Percentiles rank a stretch among this genome's conserved stretches.
Evolutionary conservation across 1,284 basidiomycete genomes (phyloP).

Genomic region (Macrocystidia cucumis): DNA sequence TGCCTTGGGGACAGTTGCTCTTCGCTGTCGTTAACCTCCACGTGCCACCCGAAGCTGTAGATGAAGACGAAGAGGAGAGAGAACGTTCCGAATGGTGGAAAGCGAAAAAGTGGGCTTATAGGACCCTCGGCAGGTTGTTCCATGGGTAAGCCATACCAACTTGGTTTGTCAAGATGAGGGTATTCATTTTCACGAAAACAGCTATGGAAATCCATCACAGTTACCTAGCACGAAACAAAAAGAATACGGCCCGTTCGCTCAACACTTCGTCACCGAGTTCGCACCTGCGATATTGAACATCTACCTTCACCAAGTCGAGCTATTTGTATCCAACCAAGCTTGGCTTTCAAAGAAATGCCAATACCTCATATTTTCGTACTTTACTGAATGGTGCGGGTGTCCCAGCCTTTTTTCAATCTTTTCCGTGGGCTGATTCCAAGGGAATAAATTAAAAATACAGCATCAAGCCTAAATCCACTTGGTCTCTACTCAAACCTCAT

Average conservation of each 20-base stretch:
- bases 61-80: slow-evolving; percentile 65
- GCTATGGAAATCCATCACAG: slow-evolving; percentile 81
- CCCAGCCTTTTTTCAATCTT: slow-evolving; percentile 7
- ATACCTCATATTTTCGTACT: slow-evolving; percentile 75
- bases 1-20: slow-evolving; percentile 81
- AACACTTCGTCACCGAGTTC: slow-evolving; percentile 71
- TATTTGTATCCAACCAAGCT: slow-evolving; percentile 59
- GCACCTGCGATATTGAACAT: slow-evolving; percentile 80
- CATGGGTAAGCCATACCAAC: slow-evolving; percentile 41
- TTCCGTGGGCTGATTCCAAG: no score
- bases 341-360: slow-evolving; percentile 81
- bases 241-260: slow-evolving; percentile 64
- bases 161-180: background rate
- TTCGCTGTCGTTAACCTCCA: slow-evolving; percentile 69
- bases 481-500: slow-evolving; percentile 79
- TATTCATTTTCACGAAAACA: slow-evolving; percentile 16
- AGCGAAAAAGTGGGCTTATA: slow-evolving; percentile 86
- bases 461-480: slow-evolving; percentile 84
- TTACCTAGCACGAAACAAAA: slow-evolving; percentile 64
- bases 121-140: slow-evolving; percentile 66
- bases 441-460: slow-evolving; percentile 36
- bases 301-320: slow-evolving; percentile 70
- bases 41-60: slow-evolving; percentile 57
- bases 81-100: slow-evolving; percentile 83
- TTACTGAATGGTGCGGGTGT: slow-evolving; percentile 72